Percentiles rank a stretch among this genome's conserved stretches.
Conservation (phyloP, 106 monocot species). For the Posidonia australis region DNA sequence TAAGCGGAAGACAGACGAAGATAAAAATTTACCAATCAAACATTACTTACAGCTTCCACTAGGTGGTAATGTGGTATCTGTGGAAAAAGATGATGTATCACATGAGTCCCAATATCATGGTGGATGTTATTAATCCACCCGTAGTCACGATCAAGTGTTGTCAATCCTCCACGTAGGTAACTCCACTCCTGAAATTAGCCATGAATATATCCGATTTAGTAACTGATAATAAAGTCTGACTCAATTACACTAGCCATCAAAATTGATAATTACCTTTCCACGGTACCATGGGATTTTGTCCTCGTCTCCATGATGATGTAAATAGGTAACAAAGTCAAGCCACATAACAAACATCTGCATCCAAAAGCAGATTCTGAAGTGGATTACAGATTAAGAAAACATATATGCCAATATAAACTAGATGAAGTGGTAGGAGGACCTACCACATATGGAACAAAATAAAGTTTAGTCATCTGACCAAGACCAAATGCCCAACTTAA, state of each 20-base stretch:
- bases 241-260: no score
- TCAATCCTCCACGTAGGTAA: slow-evolving; percentile 62
- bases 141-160: slow-evolving; percentile 68
- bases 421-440: not conserved
- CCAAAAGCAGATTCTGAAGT: no score
- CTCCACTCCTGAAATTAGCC: slow-evolving; percentile 59
- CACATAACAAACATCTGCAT: slow-evolving; percentile 18
- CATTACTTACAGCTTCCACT: slow-evolving; percentile 54
- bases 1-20: no score
- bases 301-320: slow-evolving; percentile 18
- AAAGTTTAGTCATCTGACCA: slow-evolving; percentile 49
- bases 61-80: slow-evolving; percentile 79
- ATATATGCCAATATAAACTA: no score
- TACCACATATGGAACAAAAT: slow-evolving; percentile 58
- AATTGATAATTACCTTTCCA: slow-evolving; percentile 14
- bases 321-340: slow-evolving; percentile 14
- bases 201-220: no score
- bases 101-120: slow-evolving; percentile 81
- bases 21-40: no score
- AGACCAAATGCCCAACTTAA: slow-evolving; percentile 30
- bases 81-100: slow-evolving; percentile 72
- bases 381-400: no score
- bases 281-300: slow-evolving; percentile 20
- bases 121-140: slow-evolving; percentile 76
- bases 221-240: no score